Conservation (phyloP, 2,329 filamentous ascomycete species). For the Pestalotiopsis sp. region DNA sequence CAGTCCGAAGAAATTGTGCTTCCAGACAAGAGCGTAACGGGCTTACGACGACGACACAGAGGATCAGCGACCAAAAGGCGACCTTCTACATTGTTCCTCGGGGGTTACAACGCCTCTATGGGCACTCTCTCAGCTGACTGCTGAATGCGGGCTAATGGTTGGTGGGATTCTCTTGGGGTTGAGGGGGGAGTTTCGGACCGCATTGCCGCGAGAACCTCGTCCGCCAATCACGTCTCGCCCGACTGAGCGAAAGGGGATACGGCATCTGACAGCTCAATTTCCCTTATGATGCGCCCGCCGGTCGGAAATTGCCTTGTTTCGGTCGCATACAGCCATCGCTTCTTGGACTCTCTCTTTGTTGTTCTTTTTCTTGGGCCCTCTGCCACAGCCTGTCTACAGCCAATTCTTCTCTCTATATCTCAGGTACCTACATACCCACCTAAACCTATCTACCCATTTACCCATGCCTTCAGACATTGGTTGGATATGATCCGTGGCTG, state of each 20-base stretch:
- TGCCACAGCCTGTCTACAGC: not conserved
- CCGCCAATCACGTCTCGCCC: constrained; percentile 8
- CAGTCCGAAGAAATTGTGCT: not conserved
- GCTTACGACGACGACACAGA: not conserved
- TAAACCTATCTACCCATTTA: not conserved
- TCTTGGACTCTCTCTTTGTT: not conserved
- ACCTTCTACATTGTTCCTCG: not conserved
- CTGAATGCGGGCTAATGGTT: not conserved
- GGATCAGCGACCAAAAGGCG: not conserved
- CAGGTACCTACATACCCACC: not conserved
- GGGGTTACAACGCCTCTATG: constrained; percentile 11
- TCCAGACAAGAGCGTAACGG: not conserved
- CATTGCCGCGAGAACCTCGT: constrained; percentile 11
- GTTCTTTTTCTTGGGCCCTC: not conserved
- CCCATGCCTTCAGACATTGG: not conserved
- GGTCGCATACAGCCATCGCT: constrained; percentile 24
- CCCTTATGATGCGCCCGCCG: constrained; percentile 15
- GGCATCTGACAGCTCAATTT: constrained; percentile 15
- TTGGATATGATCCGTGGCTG: not conserved
- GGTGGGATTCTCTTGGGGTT: constrained; percentile 7
- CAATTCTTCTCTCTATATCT: not conserved
- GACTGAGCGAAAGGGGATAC: constrained; percentile 11
- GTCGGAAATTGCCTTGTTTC: not conserved
- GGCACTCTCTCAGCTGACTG: constrained; percentile 5
- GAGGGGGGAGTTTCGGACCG: constrained; percentile 9